Base-by-base conservation (phyloP, 768 basidiomycete species). In the Cantharellus cinnabarinus region DNA sequence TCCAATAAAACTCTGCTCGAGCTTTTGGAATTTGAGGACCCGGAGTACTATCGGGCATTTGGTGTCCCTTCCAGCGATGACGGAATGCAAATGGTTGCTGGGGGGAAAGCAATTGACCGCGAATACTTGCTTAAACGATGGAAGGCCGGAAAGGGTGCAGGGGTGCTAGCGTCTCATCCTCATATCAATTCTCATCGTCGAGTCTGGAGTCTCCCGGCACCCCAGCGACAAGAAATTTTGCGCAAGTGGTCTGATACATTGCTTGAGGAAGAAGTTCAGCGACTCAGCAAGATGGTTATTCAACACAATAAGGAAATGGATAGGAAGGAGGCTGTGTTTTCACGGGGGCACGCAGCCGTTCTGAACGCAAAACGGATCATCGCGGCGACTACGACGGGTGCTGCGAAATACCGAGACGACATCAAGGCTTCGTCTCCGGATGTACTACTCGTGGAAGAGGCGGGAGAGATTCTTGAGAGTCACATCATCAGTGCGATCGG, bases 391-490 rank as follows among this genome's bases (percentile, higher is more conserved):
- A 84, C 82, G 0, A 82, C 82, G 0, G 82, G 73, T 1, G 82
- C 82, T 0, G 82, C 82, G 0, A 84, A 78, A 66, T 81, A 77
- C 63, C 67, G 69, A 0, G 67, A 72, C 1, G 70, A 69, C 15
- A 74, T 84, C 37, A 74, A 70, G 37, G 71, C 71, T 0, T 66
- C 71, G 4, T 67, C 68, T 1, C 78, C 80, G 0, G 71, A 73
- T 4, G 73, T 84, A 1, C 66, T 84, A 2, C 69, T 84, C 1
- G 81, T 84, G 1, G 83, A 84, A 64, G 83, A 84, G 67, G 82
- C 82, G 0, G 82, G 83, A 3, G 82, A 85, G 63, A 83, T 83
- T 50, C 66, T 84, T 2, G 82, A 83, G 64, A 79, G 78, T 60
- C 82, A 84, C 63, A 68, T 82, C 42, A 62, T 84, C 42, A 80